A percentile compares a stretch with the other conserved stretches of the same genome.
Conservation (phyloP, 371 early-diverging fungal species). For the Chytridiales sp. region DNA sequence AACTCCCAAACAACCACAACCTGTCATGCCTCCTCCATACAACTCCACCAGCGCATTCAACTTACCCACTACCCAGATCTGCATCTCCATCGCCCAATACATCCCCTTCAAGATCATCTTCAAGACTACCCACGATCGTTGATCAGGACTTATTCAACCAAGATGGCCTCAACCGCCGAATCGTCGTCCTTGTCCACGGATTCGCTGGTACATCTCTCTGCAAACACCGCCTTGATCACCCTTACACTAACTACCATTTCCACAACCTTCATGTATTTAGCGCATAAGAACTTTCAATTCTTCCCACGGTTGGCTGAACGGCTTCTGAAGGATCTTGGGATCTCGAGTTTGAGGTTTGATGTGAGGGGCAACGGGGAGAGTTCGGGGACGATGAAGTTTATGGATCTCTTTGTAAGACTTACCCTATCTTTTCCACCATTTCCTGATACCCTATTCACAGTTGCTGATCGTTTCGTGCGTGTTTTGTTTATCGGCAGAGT, state of each 20-base stretch:
- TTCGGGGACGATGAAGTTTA: background rate
- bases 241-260: background rate
- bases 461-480: too few species aligned
- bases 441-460: too few species aligned
- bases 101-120: too few species aligned
- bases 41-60: too few species aligned
- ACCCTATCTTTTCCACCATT: background rate
- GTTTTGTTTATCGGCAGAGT: too few species aligned
- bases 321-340: background rate
- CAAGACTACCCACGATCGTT: too few species aligned
- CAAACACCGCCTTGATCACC: background rate
- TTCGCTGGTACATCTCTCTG: background rate
- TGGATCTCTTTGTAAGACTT: background rate
- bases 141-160: too few species aligned
- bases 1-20: too few species aligned
- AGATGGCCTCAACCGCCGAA: background rate
- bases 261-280: background rate
- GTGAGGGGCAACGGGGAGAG: conserved; percentile 9
- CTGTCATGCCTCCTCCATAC: too few species aligned
- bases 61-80: too few species aligned
- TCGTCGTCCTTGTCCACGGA: background rate
- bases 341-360: conserved; percentile 14
- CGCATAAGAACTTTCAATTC: background rate
- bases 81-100: too few species aligned
- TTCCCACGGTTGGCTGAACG: background rate